These are phyloP conservation scores for Ogataea henricii DNA, from an alignment of 805 yeast species.

Conservation along the genomic window DNA sequence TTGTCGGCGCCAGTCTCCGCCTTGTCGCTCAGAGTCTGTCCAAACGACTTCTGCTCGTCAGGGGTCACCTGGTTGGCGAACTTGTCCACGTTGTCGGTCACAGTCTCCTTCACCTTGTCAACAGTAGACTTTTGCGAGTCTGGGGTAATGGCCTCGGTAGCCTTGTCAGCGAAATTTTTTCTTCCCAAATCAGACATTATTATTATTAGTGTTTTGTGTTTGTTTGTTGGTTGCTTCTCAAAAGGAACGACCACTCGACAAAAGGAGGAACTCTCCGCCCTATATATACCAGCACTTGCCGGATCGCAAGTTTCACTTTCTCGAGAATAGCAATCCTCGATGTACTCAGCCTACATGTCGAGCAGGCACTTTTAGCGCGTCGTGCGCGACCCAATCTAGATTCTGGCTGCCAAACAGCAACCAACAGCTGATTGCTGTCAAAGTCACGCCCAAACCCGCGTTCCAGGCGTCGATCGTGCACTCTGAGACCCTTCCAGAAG, in stretches of 20 bases:
- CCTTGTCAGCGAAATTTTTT: slow-evolving; percentile 73
- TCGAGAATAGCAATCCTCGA: slow-evolving; percentile 8
- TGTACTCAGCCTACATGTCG: neutral
- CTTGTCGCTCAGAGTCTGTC: slow-evolving; percentile 58
- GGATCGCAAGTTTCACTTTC: neutral
- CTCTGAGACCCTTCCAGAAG: too few species aligned
- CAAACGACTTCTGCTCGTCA: slow-evolving; percentile 63
- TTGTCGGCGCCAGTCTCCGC: slow-evolving; percentile 48
- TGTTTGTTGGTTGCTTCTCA: neutral
- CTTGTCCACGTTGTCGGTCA: slow-evolving; percentile 67
- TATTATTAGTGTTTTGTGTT: neutral
- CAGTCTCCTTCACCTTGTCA: slow-evolving; percentile 72
- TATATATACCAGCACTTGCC: slow-evolving; percentile 4
- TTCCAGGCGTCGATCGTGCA: too few species aligned
- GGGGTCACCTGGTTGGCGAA: slow-evolving; percentile 63
- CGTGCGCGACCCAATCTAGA: neutral
- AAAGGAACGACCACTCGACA: neutral
- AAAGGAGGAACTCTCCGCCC: neutral
- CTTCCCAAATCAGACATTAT: slow-evolving; percentile 49
- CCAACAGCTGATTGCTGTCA: too few species aligned
- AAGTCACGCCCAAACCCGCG: too few species aligned
- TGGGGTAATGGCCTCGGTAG: slow-evolving; percentile 69
- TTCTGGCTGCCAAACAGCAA: too few species aligned
- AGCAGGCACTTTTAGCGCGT: neutral
- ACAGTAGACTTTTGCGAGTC: slow-evolving; percentile 64